phyloP scores from a whole-genome alignment of 768 basidiomycete genomes.

The Suillus subluteus region DNA sequence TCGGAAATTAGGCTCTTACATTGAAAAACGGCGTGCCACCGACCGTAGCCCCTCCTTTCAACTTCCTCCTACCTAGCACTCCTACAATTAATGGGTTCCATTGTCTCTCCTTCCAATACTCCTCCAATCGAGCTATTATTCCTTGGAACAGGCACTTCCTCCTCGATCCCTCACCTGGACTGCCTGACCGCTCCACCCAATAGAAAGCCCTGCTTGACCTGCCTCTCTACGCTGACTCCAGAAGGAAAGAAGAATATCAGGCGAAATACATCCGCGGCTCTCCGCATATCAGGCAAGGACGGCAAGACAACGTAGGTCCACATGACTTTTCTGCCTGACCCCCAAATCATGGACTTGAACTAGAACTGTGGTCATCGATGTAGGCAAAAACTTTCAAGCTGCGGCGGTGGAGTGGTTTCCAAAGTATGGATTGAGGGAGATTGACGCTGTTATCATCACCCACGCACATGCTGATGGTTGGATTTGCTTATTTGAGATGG shows the following conservation, averaged over 20 bases:
- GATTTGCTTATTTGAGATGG: slow-evolving; percentile 10
- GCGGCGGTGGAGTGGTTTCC: slow-evolving; percentile 64
- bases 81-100: slow-evolving; percentile 1
- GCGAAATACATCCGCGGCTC: slow-evolving; percentile 78
- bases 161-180: slow-evolving; percentile 65
- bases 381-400: slow-evolving; percentile 80
- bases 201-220: slow-evolving; percentile 58
- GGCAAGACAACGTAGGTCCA: slow-evolving; percentile 53
- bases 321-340: background rate
- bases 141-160: slow-evolving; percentile 83
- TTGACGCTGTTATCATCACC: slow-evolving; percentile 80
- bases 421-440: slow-evolving; percentile 69
- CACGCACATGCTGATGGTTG: slow-evolving; percentile 86
- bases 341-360: background rate
- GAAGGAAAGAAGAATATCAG: slow-evolving; percentile 84
- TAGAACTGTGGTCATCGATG: slow-evolving; percentile 83
- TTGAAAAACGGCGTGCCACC: background rate
- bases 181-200: slow-evolving; percentile 76
- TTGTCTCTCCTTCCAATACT: background rate
- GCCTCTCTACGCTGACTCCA: slow-evolving; percentile 65
- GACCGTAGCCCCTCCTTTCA: background rate
- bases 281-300: slow-evolving; percentile 50
- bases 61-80: background rate
- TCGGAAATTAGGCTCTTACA: background rate
- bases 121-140: slow-evolving; percentile 66